phyloP scores from a whole-genome alignment of 805 yeast species.

The Yarrowia sp. region DNA sequence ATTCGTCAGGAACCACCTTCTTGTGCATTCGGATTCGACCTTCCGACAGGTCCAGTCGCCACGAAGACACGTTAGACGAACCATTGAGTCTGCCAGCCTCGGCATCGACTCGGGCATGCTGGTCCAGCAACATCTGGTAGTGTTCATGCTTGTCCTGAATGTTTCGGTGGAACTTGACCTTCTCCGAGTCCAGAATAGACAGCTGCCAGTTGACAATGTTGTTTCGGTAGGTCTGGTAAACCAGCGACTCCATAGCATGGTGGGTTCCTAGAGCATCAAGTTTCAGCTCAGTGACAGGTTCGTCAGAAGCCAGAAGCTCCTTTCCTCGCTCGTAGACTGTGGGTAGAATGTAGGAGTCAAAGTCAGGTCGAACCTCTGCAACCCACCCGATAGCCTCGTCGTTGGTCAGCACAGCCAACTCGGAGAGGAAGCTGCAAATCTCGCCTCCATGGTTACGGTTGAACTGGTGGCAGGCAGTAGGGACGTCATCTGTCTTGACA shows the following conservation, averaged over 20 bases:
- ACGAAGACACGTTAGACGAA: constrained; percentile 36
- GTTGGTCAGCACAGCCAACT: constrained; percentile 15
- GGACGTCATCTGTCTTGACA: not conserved
- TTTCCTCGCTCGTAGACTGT: not conserved
- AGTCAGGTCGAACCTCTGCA: not conserved
- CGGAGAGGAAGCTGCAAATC: constrained; percentile 4
- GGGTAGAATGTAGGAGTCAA: not conserved
- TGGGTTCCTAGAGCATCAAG: not conserved
- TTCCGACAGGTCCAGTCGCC: constrained; percentile 66
- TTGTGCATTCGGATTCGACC: constrained; percentile 66
- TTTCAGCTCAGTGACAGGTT: not conserved
- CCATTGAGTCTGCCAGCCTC: constrained; percentile 36
- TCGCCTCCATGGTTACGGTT: not conserved
- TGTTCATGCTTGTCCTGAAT: constrained; percentile 68
- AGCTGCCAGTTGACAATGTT: constrained; percentile 32
- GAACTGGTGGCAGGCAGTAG: not conserved
- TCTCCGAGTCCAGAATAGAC: constrained; percentile 36
- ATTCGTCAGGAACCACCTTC: constrained; percentile 55
- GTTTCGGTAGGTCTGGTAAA: constrained; percentile 27
- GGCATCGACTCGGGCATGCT: constrained; percentile 49
- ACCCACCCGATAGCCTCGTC: constrained; percentile 20
- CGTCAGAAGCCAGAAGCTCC: not conserved
- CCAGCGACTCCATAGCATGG: constrained; percentile 14
- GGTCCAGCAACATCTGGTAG: constrained; percentile 47
- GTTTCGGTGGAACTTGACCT: constrained; percentile 50